Evolutionary conservation across 352 stramenopile species (phyloP), one percentile per base, ranked within the genome.

Genomic region (Phytopythium kandeliae): DNA sequence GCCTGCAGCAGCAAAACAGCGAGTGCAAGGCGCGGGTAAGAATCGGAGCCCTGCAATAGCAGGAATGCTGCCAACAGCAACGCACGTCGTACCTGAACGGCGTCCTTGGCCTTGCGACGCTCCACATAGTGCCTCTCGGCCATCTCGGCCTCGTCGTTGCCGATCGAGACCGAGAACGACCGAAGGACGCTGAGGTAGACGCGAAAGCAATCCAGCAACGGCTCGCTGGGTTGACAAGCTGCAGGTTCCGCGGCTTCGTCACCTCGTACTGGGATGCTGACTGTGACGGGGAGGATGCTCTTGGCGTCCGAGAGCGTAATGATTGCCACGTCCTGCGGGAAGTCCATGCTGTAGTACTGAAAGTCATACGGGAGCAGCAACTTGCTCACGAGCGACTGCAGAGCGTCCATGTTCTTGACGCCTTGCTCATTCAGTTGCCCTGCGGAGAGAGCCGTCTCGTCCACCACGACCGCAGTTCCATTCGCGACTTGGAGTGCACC

Each of bases 351-450:
- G 65, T 89, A 93, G 48, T 75, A 93, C 47, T 88, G 73, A 38
- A 93, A 93, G 41, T 93, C 83, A 53, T 93, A 93, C 13, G 78
- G 74, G 17, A 93, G 63, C 24, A 89, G 55, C 75, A 90, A 82
- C 58, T 87, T 89, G 25, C 72, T 65, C 3, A 91, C 67, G 15
- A 93, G 67, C 8, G 75, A 78, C 57, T 90, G 74, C 26, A 93
- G 56, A 10, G 78, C 79, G 4, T 62, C 69, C 26, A 93, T 54
- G 38, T 93, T 93, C 59, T 82, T 84, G 15, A 88, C 76, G 16
- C 79, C 83, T 45, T 86, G 68, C 1, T 84, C 78, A 44, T 78
- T 81, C 53, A 93, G 47, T 48, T 89, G 63, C 0, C 83, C 83
- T 0, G 79, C 65, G 2, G 78, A 77, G 10, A 93, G 59, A 36